Evolutionary conservation across 306 rosid species (phyloP), one percentile per base, ranked within the genome.

Genomic region (Trichosanthes truncata): DNA sequence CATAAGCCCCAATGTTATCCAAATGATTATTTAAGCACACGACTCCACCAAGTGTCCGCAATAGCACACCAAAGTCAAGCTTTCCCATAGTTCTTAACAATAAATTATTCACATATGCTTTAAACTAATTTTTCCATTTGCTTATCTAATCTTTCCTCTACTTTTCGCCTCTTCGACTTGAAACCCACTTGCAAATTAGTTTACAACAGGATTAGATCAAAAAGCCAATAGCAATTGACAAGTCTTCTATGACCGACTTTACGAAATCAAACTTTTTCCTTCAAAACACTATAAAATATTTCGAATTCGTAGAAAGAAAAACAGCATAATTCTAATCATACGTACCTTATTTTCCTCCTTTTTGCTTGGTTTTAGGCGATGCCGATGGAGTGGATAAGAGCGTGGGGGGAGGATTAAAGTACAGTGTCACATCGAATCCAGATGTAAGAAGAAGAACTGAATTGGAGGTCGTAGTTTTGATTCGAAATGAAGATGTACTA

Each of bases 381-480:
- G 36, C 25, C 46, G 13, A 38, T 38, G 51, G 17, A 65, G 35
- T 69, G 77, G 60, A 73, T 73, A 73, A 36, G 77, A 73, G 77
- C 77, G 77, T 73, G 77, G 77, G 41, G 26, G 36, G 53, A 73
- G 11, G 25, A 43, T 73, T 73, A 73, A 48, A 73, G 77, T 7
- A 25, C 60, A 73, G 40, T 26, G 77, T 73, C 60, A 73, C 59
- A 29, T 73, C 77, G 77, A 73, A 73, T 46, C 57, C 77, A 73
- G 77, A 73, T 73, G 77, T 46, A 73, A 73, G 77, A 7, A 26
- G 77, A 73, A 48, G 77, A 73, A 73, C 43, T 73, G 77, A 73
- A 48, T 25, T 71, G 55, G 76, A 69, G 62, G 78, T 74, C 61
- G 57, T 33, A 74, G 23, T 74, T 74, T 1, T 3, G 10, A 14